Evolutionary conservation across 2,329 filamentous ascomycete species (phyloP).

Genomic region (Colletotrichum magnum): DNA sequence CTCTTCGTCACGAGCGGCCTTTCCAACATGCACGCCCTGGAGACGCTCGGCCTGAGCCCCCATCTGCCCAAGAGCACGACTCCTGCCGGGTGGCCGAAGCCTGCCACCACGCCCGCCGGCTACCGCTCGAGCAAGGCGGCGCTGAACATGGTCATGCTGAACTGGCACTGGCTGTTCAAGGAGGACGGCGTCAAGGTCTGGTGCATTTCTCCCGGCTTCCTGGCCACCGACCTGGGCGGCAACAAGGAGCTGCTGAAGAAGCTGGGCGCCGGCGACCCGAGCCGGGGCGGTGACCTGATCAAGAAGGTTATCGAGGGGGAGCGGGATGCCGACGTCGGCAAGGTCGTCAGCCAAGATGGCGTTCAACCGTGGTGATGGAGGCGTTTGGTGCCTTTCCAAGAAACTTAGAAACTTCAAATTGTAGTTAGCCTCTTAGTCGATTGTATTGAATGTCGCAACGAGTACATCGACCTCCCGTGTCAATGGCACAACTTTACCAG

Average conservation of each 20-base stretch:
- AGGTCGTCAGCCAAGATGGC: constrained; percentile 49
- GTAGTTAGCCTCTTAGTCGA: no score
- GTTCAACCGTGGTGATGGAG: constrained; percentile 49
- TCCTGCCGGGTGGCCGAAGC: constrained; percentile 60
- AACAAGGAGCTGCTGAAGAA: constrained; percentile 48
- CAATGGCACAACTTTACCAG: no score
- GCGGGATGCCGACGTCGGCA: constrained; percentile 57
- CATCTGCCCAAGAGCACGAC: constrained; percentile 53
- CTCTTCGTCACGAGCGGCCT: constrained; percentile 63
- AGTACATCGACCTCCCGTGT: no score
- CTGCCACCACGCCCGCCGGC: constrained; percentile 46
- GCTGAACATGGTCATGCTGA: constrained; percentile 64
- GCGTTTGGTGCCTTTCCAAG: no score
- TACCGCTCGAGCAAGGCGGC: constrained; percentile 61
- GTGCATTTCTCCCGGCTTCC: constrained; percentile 61
- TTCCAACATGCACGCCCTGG: constrained; percentile 50
- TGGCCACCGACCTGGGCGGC: constrained; percentile 62
- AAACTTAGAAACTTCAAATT: no score
- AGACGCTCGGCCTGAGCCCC: constrained; percentile 39
- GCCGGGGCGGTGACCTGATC: constrained; percentile 55
- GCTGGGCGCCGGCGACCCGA: constrained; percentile 52
- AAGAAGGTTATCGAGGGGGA: constrained; percentile 57
- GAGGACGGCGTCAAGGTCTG: constrained; percentile 67
- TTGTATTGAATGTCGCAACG: no score
- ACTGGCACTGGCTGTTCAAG: constrained; percentile 57